Conservation (phyloP, 192 early-diverging fungal species). For the Anaeromyces robustus region DNA sequence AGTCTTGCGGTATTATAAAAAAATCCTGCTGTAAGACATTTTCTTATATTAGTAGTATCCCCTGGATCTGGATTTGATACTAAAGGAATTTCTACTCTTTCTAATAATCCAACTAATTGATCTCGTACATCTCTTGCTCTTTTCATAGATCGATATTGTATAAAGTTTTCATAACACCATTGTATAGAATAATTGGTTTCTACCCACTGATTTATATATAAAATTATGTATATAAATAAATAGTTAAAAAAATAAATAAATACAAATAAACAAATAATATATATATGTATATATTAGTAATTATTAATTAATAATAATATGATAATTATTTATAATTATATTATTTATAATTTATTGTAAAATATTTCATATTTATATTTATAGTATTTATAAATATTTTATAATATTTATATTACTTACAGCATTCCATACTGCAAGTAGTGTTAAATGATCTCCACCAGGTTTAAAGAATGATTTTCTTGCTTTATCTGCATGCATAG, state of each 20-base stretch:
- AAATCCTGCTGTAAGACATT: conserved; percentile 84
- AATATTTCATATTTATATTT: background rate
- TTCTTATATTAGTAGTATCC: conserved; percentile 77
- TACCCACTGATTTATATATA: conserved; percentile 18
- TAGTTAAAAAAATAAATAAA: background rate
- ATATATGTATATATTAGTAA: too few relatives aligned
- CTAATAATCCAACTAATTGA: conserved; percentile 81
- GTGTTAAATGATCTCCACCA: conserved; percentile 85
- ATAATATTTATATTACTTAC: conserved; percentile 9
- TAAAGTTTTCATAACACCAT: conserved; percentile 97
- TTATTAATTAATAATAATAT: too few relatives aligned
- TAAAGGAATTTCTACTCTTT: conserved; percentile 74
- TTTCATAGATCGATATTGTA: conserved; percentile 81
- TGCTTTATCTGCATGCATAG: conserved; percentile 82
- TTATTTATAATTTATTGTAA: too few relatives aligned
- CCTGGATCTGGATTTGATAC: conserved; percentile 66
- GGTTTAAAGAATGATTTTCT: conserved; percentile 73
- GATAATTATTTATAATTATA: too few relatives aligned
- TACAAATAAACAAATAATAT: too few relatives aligned
- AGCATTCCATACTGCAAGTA: conserved; percentile 85
- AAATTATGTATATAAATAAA: conserved; percentile 2
- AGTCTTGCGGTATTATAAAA: conserved; percentile 72
- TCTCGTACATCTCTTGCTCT: conserved; percentile 84
- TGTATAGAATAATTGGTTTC: conserved; percentile 76
- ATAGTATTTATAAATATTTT: too few relatives aligned